Percentiles rank a stretch among this genome's conserved stretches.
phyloP scores from a whole-genome alignment of 305 asterid genomes.

The Fraxinus velutina region DNA sequence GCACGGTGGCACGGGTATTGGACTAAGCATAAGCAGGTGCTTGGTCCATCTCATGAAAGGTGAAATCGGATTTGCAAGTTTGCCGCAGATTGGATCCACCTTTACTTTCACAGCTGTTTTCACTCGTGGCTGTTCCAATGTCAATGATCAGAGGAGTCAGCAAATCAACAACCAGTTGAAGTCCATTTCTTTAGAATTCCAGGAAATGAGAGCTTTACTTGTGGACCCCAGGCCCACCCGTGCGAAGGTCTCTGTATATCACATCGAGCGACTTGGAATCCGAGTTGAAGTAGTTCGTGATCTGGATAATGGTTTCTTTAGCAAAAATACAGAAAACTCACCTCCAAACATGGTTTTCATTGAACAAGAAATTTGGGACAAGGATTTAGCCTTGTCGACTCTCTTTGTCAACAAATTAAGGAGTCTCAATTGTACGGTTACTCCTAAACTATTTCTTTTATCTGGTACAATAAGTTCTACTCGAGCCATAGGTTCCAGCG shows the following conservation, averaged over 20 bases:
- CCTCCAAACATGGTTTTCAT: conserved; percentile 49
- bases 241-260: conserved; percentile 67
- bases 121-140: conserved; percentile 33
- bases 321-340: conserved; percentile 21
- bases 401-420: conserved; percentile 32
- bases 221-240: conserved; percentile 76
- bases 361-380: conserved; percentile 77
- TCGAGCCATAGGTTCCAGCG: conserved; percentile 25
- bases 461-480: conserved; percentile 50
- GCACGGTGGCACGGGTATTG: conserved; percentile 96
- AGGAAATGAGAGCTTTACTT: conserved; percentile 65
- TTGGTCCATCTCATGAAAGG: conserved; percentile 97
- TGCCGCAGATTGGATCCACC: conserved; percentile 75
- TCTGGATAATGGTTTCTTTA: conserved; percentile 30
- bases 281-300: conserved; percentile 53
- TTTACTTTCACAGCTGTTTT: conserved; percentile 87
- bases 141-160: conserved; percentile 35
- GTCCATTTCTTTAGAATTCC: conserved; percentile 52
- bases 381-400: conserved; percentile 32
- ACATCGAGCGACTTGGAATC: conserved; percentile 76
- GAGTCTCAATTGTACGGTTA: conserved; percentile 19
- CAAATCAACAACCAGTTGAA: conserved; percentile 31
- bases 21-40: conserved; percentile 93
- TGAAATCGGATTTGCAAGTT: conserved; percentile 82
- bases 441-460: conserved; percentile 55